Percentiles rank a stretch among this genome's conserved stretches.
These are phyloP conservation scores for Tricholoma matsutake DNA, from an alignment of 768 basidiomycete genomes.

Conservation along the genomic window DNA sequence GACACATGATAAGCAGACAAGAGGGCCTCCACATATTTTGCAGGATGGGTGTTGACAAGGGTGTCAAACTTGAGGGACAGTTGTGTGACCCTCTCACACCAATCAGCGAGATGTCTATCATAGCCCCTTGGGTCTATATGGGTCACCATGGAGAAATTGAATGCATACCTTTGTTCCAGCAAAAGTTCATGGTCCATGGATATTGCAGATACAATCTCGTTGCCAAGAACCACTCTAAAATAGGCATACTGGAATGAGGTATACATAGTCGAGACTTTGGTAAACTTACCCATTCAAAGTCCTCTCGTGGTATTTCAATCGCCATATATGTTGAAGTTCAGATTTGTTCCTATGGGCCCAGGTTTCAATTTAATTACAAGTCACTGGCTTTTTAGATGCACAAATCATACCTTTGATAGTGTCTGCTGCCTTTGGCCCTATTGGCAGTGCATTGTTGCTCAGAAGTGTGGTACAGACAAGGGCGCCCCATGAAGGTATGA, in stretches of 20 bases:
- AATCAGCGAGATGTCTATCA: neutral
- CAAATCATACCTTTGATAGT: slow-evolving; percentile 17
- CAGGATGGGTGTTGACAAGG: neutral
- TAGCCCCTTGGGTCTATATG: neutral
- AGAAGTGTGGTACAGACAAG: slow-evolving; percentile 13
- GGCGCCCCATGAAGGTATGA: slow-evolving; percentile 13
- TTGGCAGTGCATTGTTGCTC: slow-evolving; percentile 16
- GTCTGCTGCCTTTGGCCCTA: slow-evolving; percentile 14
- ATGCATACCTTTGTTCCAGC: neutral
- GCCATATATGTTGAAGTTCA: neutral
- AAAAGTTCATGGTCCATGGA: neutral
- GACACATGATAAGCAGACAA: neutral
- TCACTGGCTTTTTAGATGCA: neutral
- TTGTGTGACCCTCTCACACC: neutral
- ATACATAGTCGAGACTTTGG: too few relatives aligned
- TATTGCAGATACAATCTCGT: neutral
- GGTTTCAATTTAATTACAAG: neutral
- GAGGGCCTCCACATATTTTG: neutral
- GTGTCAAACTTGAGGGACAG: neutral
- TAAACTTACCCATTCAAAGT: neutral
- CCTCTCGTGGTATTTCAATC: neutral
- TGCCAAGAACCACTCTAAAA: neutral
- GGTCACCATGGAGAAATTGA: neutral
- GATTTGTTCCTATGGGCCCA: neutral
- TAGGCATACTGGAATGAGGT: neutral